phyloP scores from a whole-genome alignment of 1,139 yeast species.

The Diutina scorzettiae region DNA sequence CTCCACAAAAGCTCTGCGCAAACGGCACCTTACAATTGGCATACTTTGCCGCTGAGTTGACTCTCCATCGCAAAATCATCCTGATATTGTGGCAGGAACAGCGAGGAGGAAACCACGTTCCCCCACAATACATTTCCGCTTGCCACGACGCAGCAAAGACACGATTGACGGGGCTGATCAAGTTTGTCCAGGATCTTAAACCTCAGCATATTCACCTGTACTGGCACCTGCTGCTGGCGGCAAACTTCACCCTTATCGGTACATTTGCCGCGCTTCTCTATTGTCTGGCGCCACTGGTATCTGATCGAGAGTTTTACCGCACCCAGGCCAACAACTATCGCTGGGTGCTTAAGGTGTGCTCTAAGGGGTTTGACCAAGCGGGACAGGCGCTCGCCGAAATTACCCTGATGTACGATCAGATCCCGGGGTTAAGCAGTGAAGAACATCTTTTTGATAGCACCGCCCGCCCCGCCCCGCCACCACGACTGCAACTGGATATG shows the following conservation, averaged over 20 bases:
- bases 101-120: conserved; percentile 29
- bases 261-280: conserved; percentile 74
- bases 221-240: conserved; percentile 77
- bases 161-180: conserved; percentile 68
- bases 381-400: conserved; percentile 55
- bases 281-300: conserved; percentile 45
- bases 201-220: conserved; percentile 78
- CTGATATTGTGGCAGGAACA: conserved; percentile 40
- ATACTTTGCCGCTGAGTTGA: conserved; percentile 78
- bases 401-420: conserved; percentile 50
- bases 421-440: conserved; percentile 53
- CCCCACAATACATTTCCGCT: conserved; percentile 46
- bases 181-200: conserved; percentile 61
- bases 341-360: conserved; percentile 59
- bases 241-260: conserved; percentile 72
- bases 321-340: conserved; percentile 65
- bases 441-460: neutral
- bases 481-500: neutral
- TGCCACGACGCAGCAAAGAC: conserved; percentile 81
- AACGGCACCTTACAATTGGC: conserved; percentile 75
- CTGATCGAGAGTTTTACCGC: conserved; percentile 52
- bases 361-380: conserved; percentile 67
- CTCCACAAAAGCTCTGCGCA: conserved; percentile 47
- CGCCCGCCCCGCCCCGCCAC: neutral
- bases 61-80: conserved; percentile 71